Evolutionary conservation across 2,329 filamentous ascomycete species (phyloP), one percentile per base, ranked within the genome.

Genomic region (Phaeosphaeria sp.): DNA sequence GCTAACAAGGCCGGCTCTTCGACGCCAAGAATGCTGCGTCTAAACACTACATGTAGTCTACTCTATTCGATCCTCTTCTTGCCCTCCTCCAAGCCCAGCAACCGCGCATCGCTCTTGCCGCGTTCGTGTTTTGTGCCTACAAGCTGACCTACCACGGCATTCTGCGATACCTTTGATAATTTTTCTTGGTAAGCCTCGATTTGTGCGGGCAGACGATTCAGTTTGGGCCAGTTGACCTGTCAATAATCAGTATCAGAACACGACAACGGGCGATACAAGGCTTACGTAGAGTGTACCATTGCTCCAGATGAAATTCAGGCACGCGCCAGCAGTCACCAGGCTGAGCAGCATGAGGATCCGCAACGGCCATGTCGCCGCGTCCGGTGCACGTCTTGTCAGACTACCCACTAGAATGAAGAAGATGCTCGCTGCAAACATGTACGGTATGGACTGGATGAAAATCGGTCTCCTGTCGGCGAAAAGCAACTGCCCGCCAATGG

Each of bases 141-240:
- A 60, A 96, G 86, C 15, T 86, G 80, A 2, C 95, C 95, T 48
- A 98, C 84, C 18, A 99, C 77, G 57, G 88, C 86, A 73, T 96
- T 92, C 73, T 95, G 93, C 64, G 89, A 85, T 13, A 93, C 93
- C 74, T 92, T 91, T 66, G 85, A 84, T 65, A 97, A 87, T 51
- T 94, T 91, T 68, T 97, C 93, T 69, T 92, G 89, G 77, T 93
- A 96, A 40, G 92, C 92, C 71, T 99, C 95, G 6, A 87, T 86
- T 2, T 92, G 93, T 79, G 91, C 96, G 2, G 91, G 87, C 17
- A 92, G 89, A 11, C 93, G 93, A 77, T 96, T 96, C 48, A 99
- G 86, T 75, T 96, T 97, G 9, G 95, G 95, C 95, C 96, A 99
- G 80, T 97, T 98, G 66, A 97, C 93, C 93, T 97, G 51, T 46